Evolutionary conservation across 495 filamentous ascomycete species (phyloP).

Genomic region (Annulohypoxylon nitens): DNA sequence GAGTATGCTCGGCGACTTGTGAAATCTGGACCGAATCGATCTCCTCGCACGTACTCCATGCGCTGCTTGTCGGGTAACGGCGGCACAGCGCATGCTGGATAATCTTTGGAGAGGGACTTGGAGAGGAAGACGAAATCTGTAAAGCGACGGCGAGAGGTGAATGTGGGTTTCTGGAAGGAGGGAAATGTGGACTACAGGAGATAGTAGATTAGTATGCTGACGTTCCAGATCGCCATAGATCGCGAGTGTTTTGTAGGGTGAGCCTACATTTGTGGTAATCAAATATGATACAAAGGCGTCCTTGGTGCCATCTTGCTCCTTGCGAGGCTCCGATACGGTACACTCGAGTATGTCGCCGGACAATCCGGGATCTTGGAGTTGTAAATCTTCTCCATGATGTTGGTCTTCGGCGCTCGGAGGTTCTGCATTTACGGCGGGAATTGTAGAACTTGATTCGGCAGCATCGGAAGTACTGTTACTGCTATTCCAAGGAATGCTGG

Average conservation of each 20-base stretch:
- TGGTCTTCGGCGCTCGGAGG: slow-evolving; percentile 46
- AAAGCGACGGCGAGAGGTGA: slow-evolving; percentile 86
- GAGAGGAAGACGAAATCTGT: slow-evolving; percentile 98
- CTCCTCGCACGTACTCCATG: slow-evolving; percentile 96
- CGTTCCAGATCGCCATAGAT: not conserved
- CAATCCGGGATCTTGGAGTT: slow-evolving; percentile 72
- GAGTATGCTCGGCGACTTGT: slow-evolving; percentile 91
- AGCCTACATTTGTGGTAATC: slow-evolving; percentile 85
- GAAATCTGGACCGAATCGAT: slow-evolving; percentile 94
- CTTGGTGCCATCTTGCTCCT: slow-evolving; percentile 97
- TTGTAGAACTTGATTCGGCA: slow-evolving; percentile 40
- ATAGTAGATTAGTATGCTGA: not conserved
- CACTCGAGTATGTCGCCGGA: slow-evolving; percentile 87
- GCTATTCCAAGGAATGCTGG: slow-evolving; percentile 64
- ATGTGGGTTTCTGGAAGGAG: slow-evolving; percentile 83
- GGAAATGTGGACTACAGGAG: slow-evolving; percentile 85
- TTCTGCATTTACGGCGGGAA: slow-evolving; percentile 47
- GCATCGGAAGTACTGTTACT: slow-evolving; percentile 48
- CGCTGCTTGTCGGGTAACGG: slow-evolving; percentile 98
- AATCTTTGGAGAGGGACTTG: slow-evolving; percentile 87
- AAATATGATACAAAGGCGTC: slow-evolving; percentile 96
- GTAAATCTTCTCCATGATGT: slow-evolving; percentile 47
- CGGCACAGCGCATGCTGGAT: slow-evolving; percentile 90
- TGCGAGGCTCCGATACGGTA: slow-evolving; percentile 81
- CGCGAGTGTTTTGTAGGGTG: slow-evolving; percentile 17